Base-by-base conservation (phyloP, 805 yeast genomes). In the Suhomyces xylopsoci region DNA sequence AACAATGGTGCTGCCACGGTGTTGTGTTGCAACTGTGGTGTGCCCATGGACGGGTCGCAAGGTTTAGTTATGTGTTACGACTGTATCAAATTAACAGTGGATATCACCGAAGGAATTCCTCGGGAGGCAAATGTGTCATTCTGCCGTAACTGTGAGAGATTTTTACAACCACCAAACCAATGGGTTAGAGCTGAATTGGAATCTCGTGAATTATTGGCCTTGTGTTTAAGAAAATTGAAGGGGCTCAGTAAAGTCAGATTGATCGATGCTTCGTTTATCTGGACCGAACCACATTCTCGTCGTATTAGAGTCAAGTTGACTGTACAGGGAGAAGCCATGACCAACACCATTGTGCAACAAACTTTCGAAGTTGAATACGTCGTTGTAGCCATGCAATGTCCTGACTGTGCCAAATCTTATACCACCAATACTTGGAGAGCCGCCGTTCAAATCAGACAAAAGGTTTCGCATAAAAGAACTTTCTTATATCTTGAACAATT, bases 241-340 rank as follows among this genome's bases (percentile, higher is more conserved):
- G 98, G 98, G 52, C 78, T 94, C 60, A 85, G 82, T 59, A 88
- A 88, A 64, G 94, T 91, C 45, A 78, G 97, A 62, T 76, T 94
- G 55, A 84, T 90, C 42, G 98, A 94, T 73, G 99, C 99, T 2
- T 82, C 92, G 5, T 94, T 92, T 63, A 83, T 96, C 56, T 94
- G 99, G 99, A 94, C 99, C 0, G 99, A 94, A 74, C 99, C 99
- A 3, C 99, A 94, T 70, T 91, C 97, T 25, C 82, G 99, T 71
- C 86, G 99, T 77, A 84, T 93, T 55, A 84, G 91, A 69, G 83
- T 96, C 57, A 91, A 92, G 65, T 73, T 94, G 51, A 90, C 97
- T 0, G 97, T 94, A 28, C 98, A 93, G 71, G 97, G 97, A 59
- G 99, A 94, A 69, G 97, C 97, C 22, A 85, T 91, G 82, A 79